Percentiles rank a stretch among this genome's conserved stretches.
These are phyloP conservation scores for Marchantia paleacea DNA, from an alignment of 225 moss, liverwort and hornwort genomes.

Conservation along the genomic window DNA sequence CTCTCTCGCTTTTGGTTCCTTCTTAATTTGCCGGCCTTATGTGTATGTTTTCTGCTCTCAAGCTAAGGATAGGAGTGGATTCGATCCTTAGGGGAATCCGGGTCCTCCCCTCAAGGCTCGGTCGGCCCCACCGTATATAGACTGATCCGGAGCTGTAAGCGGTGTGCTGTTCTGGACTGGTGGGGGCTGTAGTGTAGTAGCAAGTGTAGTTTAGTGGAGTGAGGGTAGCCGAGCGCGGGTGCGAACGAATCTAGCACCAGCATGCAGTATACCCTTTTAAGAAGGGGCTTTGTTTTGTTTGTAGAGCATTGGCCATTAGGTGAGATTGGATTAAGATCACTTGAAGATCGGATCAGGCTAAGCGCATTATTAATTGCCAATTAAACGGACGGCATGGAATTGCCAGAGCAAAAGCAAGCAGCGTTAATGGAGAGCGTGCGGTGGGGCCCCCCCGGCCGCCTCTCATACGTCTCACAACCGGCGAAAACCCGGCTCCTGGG, in stretches of 20 bases:
- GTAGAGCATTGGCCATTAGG: neutral
- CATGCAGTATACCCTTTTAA: neutral
- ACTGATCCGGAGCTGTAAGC: neutral
- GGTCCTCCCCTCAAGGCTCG: neutral
- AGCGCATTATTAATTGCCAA: neutral
- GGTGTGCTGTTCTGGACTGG: neutral
- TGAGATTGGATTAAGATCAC: neutral
- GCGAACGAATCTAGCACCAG: neutral
- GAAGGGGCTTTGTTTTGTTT: neutral
- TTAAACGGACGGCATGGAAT: neutral
- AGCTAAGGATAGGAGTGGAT: neutral
- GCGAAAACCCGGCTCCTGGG: constrained; percentile 6
- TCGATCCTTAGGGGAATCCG: neutral
- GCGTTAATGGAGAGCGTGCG: constrained; percentile 21
- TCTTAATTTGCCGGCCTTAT: neutral
- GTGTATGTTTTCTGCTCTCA: neutral
- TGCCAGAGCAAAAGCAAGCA: neutral
- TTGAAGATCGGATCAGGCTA: neutral
- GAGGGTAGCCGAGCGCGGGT: no score
- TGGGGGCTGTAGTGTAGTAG: neutral
- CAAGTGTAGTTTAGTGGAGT: neutral
- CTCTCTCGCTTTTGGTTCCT: neutral
- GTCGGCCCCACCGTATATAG: neutral
- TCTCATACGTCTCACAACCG: neutral
- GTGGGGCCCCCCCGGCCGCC: constrained; percentile 17